Evolutionary conservation across 2,329 filamentous ascomycete genomes (phyloP), one percentile per base, ranked within the genome.

Genomic region (Ophiostoma ips): DNA sequence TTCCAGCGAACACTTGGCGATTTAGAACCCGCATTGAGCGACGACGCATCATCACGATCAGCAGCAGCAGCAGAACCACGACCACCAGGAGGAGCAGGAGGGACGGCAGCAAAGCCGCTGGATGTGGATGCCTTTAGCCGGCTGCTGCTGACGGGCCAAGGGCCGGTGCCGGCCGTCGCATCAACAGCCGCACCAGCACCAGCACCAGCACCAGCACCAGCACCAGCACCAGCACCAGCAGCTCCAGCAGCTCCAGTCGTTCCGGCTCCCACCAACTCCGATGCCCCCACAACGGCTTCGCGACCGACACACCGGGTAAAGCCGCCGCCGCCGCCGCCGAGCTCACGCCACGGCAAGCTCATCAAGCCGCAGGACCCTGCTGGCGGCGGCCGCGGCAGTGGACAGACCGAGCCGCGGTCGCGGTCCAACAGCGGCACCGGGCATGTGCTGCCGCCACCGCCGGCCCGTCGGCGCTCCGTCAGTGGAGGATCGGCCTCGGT

Each of bases 51-150:
- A 35, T 58, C 37, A 3, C n/a, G 19, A 2, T 5, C 34, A 38
- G 19, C 46, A 56, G 58, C 64, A 53, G 12, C 60, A n/a, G n/a
- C n/a, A n/a, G n/a, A n/a, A n/a, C n/a, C n/a, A n/a, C n/a, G n/a
- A n/a, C n/a, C n/a, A n/a, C n/a, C n/a, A n/a, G n/a, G n/a, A 53
- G 51, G 54, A 59, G 59, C 51, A 1, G 38, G 52, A n/a, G 48
- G n/a, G n/a, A n/a, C n/a, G 24, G 24, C 67, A 60, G 58, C 66
- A 9, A 71, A 67, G 56, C 66, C 63, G 0, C 65, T 90, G 55
- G 84, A 92, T 60, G 86, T 90, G 1, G 79, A 87, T 60, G 80
- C 84, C 8, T 92, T 92, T 66, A 81, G 81, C 60, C 75, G 81
- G 52, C 66, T 92, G 53, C 71, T 92, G 45, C 71, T 92, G 67